A percentile compares a stretch with the other conserved stretches of the same genome.
phyloP scores from a whole-genome alignment of 306 rosid genomes.

The Oxytropis ochrocephala region DNA sequence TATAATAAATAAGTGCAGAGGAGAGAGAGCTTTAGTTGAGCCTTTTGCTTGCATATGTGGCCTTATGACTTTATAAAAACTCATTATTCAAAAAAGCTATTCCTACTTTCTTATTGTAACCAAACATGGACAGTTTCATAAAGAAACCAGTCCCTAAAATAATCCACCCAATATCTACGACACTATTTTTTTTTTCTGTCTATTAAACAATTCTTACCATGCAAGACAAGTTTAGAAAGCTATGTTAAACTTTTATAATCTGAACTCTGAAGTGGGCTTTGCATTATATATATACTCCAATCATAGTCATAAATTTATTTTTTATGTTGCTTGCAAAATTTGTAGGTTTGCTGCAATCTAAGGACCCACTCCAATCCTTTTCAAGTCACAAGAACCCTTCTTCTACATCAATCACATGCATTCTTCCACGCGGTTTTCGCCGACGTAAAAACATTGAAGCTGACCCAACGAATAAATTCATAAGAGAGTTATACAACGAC shows the following conservation, averaged over 20 bases:
- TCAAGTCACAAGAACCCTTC: constrained; percentile 35
- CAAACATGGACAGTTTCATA: constrained; percentile 2
- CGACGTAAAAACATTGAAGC: constrained; percentile 37
- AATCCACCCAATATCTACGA: constrained; percentile 25
- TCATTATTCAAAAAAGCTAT: neutral
- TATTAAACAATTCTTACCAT: constrained; percentile 10
- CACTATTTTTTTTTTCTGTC: neutral
- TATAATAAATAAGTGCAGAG: too few relatives aligned
- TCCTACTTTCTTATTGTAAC: constrained; percentile 7
- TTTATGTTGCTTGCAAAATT: constrained; percentile 12
- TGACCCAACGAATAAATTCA: constrained; percentile 49
- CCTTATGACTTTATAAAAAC: too few relatives aligned
- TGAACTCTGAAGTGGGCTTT: neutral
- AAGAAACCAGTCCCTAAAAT: constrained; percentile 18
- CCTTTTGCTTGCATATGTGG: too few relatives aligned
- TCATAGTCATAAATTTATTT: neutral
- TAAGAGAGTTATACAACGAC: constrained; percentile 50
- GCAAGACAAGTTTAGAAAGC: constrained; percentile 26
- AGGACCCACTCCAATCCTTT: constrained; percentile 68
- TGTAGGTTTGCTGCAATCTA: constrained; percentile 56
- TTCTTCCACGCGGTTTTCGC: constrained; percentile 41
- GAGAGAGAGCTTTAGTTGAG: too few relatives aligned
- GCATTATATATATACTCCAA: constrained; percentile 8
- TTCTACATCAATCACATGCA: constrained; percentile 31
- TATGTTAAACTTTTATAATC: constrained; percentile 3